A percentile compares a stretch with the other conserved stretches of the same genome.
phyloP scores from a whole-genome alignment of 441 rosid species.

The Manihot esculenta region DNA sequence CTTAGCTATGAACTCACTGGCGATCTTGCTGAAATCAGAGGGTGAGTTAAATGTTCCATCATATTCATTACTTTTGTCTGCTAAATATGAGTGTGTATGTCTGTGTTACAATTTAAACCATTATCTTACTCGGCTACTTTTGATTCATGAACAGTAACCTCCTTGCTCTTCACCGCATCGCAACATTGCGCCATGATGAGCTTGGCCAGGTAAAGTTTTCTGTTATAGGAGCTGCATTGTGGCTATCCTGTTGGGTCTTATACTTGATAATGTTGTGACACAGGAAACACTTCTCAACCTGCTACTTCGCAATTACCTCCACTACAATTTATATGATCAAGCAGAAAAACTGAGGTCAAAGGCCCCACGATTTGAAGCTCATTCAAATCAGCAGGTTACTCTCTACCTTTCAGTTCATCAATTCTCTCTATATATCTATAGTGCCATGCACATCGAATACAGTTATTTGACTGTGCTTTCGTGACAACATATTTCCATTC shows the following conservation, averaged over 20 bases:
- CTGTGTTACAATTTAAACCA: not conserved
- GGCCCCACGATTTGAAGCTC: constrained; percentile 73
- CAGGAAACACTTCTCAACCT: constrained; percentile 80
- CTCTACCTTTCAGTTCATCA: not conserved
- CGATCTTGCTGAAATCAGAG: constrained; percentile 69
- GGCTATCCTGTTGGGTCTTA: constrained; percentile 9
- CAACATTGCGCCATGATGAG: constrained; percentile 72
- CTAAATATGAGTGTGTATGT: not conserved
- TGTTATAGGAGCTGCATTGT: not conserved
- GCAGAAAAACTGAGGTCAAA: constrained; percentile 80
- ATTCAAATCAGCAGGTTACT: constrained; percentile 64
- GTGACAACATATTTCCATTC: not conserved
- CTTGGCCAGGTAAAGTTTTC: constrained; percentile 53
- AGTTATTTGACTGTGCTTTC: not conserved
- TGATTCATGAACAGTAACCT: constrained; percentile 41
- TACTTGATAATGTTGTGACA: constrained; percentile 17
- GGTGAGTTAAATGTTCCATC: constrained; percentile 36
- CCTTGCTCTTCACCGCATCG: constrained; percentile 59
- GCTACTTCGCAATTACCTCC: constrained; percentile 71
- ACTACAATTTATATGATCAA: constrained; percentile 74
- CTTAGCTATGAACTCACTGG: constrained; percentile 70
- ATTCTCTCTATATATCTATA: not conserved
- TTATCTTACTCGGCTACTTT: no score
- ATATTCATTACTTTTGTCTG: not conserved
- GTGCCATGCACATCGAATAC: not conserved